Evolutionary conservation across 345 rosid genomes (phyloP).

Genomic region (Moricandia moricandioides): DNA sequence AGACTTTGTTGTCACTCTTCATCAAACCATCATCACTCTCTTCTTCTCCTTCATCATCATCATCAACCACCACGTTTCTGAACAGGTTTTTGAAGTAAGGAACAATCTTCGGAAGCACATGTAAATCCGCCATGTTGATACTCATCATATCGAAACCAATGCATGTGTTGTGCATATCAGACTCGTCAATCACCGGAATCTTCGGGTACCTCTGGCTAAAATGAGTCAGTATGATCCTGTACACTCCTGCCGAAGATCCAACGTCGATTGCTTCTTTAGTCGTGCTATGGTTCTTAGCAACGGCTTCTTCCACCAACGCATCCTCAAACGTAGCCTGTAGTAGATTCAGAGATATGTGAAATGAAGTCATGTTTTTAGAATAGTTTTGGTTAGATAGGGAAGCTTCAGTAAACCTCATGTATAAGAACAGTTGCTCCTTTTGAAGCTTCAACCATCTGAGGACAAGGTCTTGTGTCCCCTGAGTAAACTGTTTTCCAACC

Average conservation of each 20-base stretch:
- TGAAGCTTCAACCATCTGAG: conserved; percentile 69
- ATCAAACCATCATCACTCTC: conserved; percentile 45
- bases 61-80: conserved; percentile 56
- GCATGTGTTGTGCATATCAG: conserved; percentile 90
- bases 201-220: conserved; percentile 98
- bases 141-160: conserved; percentile 94
- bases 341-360: neutral
- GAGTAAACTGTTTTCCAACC: conserved; percentile 98
- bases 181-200: conserved; percentile 76
- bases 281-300: conserved; percentile 93
- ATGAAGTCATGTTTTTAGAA: neutral
- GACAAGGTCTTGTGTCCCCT: conserved; percentile 97
- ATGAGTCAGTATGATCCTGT: conserved; percentile 84
- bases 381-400: neutral
- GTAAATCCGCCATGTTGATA: conserved; percentile 81
- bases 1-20: conserved; percentile 23
- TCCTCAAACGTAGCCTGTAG: conserved; percentile 95
- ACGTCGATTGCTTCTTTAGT: conserved; percentile 90
- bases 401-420: conserved; percentile 61
- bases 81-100: conserved; percentile 84
- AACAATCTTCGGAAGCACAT: conserved; percentile 73
- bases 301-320: conserved; percentile 82
- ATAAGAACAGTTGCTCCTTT: conserved; percentile 84
- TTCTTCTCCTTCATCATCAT: conserved; percentile 73
- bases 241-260: conserved; percentile 64